Evolutionary conservation across 495 filamentous ascomycete genomes (phyloP), one percentile per base, ranked within the genome.

Genomic region (Achaetomiella virescens): DNA sequence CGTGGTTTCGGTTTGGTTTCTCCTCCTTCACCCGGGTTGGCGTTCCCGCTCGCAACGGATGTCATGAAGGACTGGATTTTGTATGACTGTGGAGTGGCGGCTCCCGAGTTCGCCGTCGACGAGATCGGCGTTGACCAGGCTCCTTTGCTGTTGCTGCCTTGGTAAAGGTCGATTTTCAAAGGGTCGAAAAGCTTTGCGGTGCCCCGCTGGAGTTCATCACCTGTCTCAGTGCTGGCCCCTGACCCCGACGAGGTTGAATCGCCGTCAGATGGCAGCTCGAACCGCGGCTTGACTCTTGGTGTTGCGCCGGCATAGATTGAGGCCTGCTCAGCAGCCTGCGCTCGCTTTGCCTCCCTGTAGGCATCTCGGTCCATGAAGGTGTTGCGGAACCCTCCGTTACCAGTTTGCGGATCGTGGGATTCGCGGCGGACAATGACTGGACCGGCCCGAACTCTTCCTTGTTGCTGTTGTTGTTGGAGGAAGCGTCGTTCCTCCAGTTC

Each of bases 401-500:
- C 27, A 4, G 4, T 31, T 9, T 31, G 5, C 9, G 27, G 27
- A n/a, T 38, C 6, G n/a, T 3, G 37, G 1, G 38, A 6, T 12
- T 22, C 27, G 9, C 14, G 31, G 9, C 17, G 43, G 6, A 55
- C 35, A 31, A 40, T 8, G 18, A 48, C 52, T 10, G 53, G 33
- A 35, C 22, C 36, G 12, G 42, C 33, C 29, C 43, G 22, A 7
- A 38, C 36, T 22, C 52, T 21, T 10, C 41, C 52, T 20, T 35
- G 41, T 41, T 7, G 35, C 21, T 11, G 35, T 15, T 35, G 36
- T 15, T 20, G 18, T 12, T 29, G 36, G 35, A 15, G 31, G 31
- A 29, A 12, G 3, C 44, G 11, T 11, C 35, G 27, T 17, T 63
- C 52, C 15, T 63, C 54, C 18, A 20, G 49, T 40, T 57, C 58